Evolutionary conservation across 2,329 filamentous ascomycete species (phyloP).

Genomic region (Raffaelea ambrosiae): DNA sequence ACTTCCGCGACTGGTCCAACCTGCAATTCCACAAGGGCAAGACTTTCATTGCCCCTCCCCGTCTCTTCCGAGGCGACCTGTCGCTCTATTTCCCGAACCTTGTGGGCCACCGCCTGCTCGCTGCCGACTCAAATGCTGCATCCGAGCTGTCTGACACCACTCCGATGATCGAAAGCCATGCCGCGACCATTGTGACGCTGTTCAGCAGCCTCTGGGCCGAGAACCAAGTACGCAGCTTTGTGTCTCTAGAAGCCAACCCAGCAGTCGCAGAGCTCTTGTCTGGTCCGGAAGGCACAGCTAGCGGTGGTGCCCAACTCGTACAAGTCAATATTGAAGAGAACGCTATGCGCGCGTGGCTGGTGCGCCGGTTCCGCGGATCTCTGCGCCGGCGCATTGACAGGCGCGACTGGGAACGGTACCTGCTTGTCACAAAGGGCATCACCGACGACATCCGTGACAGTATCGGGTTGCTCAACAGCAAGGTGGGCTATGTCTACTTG

Average conservation of each 20-base stretch:
- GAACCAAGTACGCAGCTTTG: slow-evolving; percentile 67
- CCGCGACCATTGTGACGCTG: slow-evolving; percentile 68
- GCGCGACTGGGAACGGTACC: slow-evolving; percentile 51
- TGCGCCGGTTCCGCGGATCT: slow-evolving; percentile 46
- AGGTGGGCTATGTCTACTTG: slow-evolving; percentile 90
- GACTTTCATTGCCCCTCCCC: slow-evolving; percentile 76
- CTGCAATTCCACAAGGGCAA: slow-evolving; percentile 79
- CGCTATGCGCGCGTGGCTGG: slow-evolving; percentile 51
- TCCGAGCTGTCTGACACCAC: slow-evolving; percentile 73
- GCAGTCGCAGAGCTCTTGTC: slow-evolving; percentile 53
- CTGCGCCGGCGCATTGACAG: slow-evolving; percentile 40
- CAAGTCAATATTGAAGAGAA: slow-evolving; percentile 87
- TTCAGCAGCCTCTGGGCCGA: slow-evolving; percentile 84
- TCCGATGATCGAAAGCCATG: slow-evolving; percentile 41
- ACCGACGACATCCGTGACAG: slow-evolving; percentile 53
- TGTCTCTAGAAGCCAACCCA: slow-evolving; percentile 56
- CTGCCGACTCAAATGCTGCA: slow-evolving; percentile 32
- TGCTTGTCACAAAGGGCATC: slow-evolving; percentile 49
- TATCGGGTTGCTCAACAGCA: slow-evolving; percentile 71
- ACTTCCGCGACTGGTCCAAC: slow-evolving; percentile 93
- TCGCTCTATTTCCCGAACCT: slow-evolving; percentile 94
- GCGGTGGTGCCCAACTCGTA: slow-evolving; percentile 57
- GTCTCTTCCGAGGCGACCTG: slow-evolving; percentile 73
- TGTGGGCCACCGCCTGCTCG: slow-evolving; percentile 65
- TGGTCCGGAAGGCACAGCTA: slow-evolving; percentile 21